Conservation (phyloP, 2,329 filamentous ascomycete species). For the Diaporthe vexans region DNA sequence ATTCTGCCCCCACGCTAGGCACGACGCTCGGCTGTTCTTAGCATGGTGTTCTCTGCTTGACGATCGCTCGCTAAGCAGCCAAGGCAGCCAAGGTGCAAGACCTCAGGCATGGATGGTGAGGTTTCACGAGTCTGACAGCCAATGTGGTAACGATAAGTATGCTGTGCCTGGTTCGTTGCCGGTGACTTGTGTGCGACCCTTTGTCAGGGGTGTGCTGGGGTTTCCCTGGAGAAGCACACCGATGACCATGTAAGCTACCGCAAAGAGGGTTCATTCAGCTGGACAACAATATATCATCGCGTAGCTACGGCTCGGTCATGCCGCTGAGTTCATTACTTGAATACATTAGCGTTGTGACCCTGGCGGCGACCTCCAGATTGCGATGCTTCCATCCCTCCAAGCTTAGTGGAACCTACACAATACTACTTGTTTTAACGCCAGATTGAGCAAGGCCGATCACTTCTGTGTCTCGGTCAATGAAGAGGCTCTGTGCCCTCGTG, state of each 20-base stretch:
- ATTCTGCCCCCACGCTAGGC: conserved; percentile 14
- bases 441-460: too few species aligned
- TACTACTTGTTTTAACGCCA: too few species aligned
- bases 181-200: neutral
- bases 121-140: conserved; percentile 8
- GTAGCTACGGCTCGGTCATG: neutral
- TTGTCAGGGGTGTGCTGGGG: neutral
- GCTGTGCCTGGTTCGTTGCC: neutral
- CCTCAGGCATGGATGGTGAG: neutral
- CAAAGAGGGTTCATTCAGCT: neutral
- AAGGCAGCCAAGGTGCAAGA: neutral
- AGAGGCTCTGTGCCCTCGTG: neutral
- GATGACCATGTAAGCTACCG: neutral
- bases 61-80: neutral
- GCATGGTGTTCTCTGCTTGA: neutral
- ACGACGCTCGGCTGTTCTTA: neutral
- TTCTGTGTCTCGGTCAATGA: too few species aligned
- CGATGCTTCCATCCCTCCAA: neutral
- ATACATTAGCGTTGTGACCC: neutral
- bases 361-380: neutral
- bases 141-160: neutral
- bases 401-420: too few species aligned
- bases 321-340: neutral
- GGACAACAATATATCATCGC: neutral
- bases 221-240: neutral